These are phyloP conservation scores for Rhizophlyctis rosea DNA, from an alignment of 192 early-diverging fungal species.

Conservation along the genomic window DNA sequence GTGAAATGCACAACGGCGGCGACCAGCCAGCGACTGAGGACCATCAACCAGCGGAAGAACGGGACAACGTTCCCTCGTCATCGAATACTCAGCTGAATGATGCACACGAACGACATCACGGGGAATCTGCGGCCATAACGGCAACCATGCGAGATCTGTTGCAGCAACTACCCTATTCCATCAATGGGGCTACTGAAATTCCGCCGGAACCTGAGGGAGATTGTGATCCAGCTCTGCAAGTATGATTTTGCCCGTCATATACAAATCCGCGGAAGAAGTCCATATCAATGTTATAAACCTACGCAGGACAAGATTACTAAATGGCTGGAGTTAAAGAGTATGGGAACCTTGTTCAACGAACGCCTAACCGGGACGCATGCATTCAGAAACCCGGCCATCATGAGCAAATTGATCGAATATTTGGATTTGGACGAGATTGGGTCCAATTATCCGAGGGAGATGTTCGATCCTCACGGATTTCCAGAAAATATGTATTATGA, in stretches of 20 bases:
- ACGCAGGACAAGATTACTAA: slow-evolving; percentile 72
- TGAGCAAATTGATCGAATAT: slow-evolving; percentile 80
- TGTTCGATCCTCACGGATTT: slow-evolving; percentile 72
- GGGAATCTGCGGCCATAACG: no score
- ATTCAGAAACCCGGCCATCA: slow-evolving; percentile 90
- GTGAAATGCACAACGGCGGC: no score
- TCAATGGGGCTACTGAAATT: no score
- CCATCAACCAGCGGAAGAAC: no score
- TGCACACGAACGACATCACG: no score
- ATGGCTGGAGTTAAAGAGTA: slow-evolving; percentile 61
- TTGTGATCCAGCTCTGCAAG: slow-evolving; percentile 62
- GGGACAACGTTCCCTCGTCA: no score
- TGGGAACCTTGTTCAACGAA: slow-evolving; percentile 79
- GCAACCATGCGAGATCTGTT: no score
- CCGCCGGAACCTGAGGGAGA: slow-evolving; percentile 51
- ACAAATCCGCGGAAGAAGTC: neutral
- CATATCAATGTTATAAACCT: neutral
- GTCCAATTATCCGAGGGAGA: slow-evolving; percentile 66
- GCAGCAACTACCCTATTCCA: no score
- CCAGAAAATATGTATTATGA: slow-evolving; percentile 55
- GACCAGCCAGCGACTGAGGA: no score
- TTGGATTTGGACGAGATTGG: slow-evolving; percentile 79
- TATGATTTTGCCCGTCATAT: slow-evolving; percentile 10
- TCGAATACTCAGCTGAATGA: no score
- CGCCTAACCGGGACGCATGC: slow-evolving; percentile 77